These are phyloP conservation scores for Astraeus odoratus DNA, from an alignment of 768 basidiomycete genomes.

Conservation along the genomic window DNA sequence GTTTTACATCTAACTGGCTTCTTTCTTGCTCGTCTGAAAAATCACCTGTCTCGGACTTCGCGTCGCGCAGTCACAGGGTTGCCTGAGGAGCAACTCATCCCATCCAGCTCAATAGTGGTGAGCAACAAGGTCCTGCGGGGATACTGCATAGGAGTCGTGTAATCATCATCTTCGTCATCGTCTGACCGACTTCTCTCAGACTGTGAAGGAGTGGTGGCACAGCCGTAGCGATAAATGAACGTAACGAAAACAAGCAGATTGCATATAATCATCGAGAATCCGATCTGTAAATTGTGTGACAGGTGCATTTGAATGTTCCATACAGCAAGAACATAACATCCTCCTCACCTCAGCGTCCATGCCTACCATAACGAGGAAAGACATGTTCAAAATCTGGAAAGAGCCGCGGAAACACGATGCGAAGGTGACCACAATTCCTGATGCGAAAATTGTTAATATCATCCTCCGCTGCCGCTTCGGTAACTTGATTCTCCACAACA, in stretches of 20 bases:
- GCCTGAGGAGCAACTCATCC: neutral
- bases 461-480: constrained; percentile 3
- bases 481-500: constrained; percentile 5
- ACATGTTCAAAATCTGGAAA: constrained; percentile 5
- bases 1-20: too few relatives aligned
- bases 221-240: constrained; percentile 7
- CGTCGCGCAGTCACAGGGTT: neutral
- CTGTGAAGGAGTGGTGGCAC: neutral
- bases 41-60: too few relatives aligned
- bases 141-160: neutral
- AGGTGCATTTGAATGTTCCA: too few relatives aligned
- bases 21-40: too few relatives aligned
- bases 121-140: constrained; percentile 1
- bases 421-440: constrained; percentile 6
- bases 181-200: too few relatives aligned
- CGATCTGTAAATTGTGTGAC: too few relatives aligned
- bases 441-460: constrained; percentile 5
- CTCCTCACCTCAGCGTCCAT: constrained; percentile 13
- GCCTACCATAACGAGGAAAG: constrained; percentile 2
- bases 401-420: constrained; percentile 4
- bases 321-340: too few relatives aligned
- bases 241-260: constrained; percentile 8
- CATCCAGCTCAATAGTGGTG: constrained; percentile 8
- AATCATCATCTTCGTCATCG: neutral
- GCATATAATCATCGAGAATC: constrained; percentile 10